Base-by-base conservation (phyloP, 805 yeast species). In the Schizosaccharomyces osmophilus region DNA sequence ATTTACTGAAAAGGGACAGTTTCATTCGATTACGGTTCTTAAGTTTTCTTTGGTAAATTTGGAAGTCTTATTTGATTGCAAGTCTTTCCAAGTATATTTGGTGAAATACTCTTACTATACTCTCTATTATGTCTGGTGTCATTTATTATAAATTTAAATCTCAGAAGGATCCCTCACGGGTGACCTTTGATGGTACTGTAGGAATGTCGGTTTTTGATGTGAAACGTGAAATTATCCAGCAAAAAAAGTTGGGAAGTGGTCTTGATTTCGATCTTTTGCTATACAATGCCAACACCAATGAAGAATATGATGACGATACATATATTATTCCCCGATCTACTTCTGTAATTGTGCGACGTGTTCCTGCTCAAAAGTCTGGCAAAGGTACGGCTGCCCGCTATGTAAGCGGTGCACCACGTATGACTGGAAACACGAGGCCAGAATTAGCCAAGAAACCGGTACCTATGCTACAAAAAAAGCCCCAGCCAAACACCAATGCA, bases 161-260 rank as follows among this genome's bases (percentile, higher is more conserved):
- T 17, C 96, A 89, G 70, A 83, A 82, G 68, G 82, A 79, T 54
- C 83, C 85, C 36, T 81, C 85, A 0, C 79, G 94, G 55, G 80
- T 93, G 32, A 78, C 83, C 59, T 93, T 93, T 69, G 98, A 93
- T 70, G 99, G 98, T 24, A 90, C 98, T 0, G 22, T 36, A 9
- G 97, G 97, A 36, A 81, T 93, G 54, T 87, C 95, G 1, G 95
- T 89, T 0, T 93, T 90, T 73, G 99, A 93, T 69, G 74, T 93
- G 63, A 93, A 93, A 72, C 82, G 90, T 64, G 97, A 93, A 66
- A 87, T 93, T 61, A 84, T 93, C 55, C 71, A 78, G 22, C 86
- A 82, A 48, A 90, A 89, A 71, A 85, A 82, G 66, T 75, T 93
- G 17, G 87, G 89, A 5, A 83, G 82, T 63, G 94, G 95, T 0